Conservation (phyloP, 371 early-diverging fungal species). For the Phascolomyces articulosus region DNA sequence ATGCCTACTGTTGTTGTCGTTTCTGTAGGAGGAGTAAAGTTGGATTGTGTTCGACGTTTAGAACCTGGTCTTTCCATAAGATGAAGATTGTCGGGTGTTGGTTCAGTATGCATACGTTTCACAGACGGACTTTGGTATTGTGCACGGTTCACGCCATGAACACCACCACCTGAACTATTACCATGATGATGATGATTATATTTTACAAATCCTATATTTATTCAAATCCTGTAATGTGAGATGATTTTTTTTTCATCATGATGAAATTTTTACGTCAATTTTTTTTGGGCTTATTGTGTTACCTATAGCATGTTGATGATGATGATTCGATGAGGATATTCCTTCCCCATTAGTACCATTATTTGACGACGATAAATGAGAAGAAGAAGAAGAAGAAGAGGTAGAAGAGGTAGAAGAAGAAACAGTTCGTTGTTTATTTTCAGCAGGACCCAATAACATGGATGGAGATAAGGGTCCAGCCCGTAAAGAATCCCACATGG, state of each 20-base stretch:
- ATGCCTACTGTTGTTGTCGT: not conserved
- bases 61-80: not conserved
- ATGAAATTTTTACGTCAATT: not conserved
- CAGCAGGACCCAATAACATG: slow-evolving; percentile 68
- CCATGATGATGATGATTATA: not conserved
- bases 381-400: not conserved
- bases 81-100: not conserved
- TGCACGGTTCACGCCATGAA: slow-evolving; percentile 9
- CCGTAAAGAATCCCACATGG: slow-evolving; percentile 68
- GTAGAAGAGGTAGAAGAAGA: not conserved
- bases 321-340: not conserved
- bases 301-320: not conserved
- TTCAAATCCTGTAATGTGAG: too few relatives aligned
- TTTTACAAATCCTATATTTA: slow-evolving; percentile 1
- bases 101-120: slow-evolving; percentile 6
- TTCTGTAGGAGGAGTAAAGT: not conserved
- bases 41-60: slow-evolving; percentile 5
- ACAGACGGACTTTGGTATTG: slow-evolving; percentile 8
- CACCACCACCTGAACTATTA: not conserved
- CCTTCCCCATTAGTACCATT: too few relatives aligned
- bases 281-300: not conserved
- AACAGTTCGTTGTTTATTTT: not conserved
- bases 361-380: too few relatives aligned
- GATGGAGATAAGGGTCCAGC: slow-evolving; percentile 78
- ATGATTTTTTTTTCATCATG: not conserved